These are phyloP conservation scores for Eucalyptus camaldulensis DNA, from an alignment of 345 rosid genomes.

Conservation along the genomic window DNA sequence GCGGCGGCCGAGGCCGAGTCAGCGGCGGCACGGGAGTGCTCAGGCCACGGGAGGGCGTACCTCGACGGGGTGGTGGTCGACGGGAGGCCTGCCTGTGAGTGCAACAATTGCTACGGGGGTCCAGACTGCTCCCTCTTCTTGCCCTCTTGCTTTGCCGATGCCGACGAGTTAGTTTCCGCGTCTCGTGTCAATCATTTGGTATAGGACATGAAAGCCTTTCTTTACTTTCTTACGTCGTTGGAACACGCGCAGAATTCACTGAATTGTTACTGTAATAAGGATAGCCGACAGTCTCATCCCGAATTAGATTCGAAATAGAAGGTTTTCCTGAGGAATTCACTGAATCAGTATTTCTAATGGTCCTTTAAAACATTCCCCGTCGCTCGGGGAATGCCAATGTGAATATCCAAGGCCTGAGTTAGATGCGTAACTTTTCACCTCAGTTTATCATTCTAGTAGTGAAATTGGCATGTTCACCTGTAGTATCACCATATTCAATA, in stretches of 20 bases:
- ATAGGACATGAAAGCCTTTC: background rate
- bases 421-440: background rate
- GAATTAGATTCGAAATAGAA: background rate
- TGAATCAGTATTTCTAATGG: background rate
- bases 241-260: background rate
- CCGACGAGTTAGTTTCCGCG: conserved; percentile 20
- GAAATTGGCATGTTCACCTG: background rate
- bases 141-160: conserved; percentile 28
- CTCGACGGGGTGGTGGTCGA: conserved; percentile 35
- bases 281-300: background rate
- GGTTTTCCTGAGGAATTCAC: background rate
- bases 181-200: background rate
- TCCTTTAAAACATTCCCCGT: background rate
- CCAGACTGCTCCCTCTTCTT: conserved; percentile 34
- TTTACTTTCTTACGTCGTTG: background rate
- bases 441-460: background rate
- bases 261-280: background rate
- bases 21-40: conserved; percentile 48
- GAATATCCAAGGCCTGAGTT: background rate
- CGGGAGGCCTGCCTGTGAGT: conserved; percentile 36
- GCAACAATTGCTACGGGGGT: conserved; percentile 44
- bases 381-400: background rate
- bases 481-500: background rate
- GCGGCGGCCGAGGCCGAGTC: conserved; percentile 56
- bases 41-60: conserved; percentile 67